phyloP scores from a whole-genome alignment of 2,329 filamentous ascomycete genomes.

The Epichloe aotearoae region DNA sequence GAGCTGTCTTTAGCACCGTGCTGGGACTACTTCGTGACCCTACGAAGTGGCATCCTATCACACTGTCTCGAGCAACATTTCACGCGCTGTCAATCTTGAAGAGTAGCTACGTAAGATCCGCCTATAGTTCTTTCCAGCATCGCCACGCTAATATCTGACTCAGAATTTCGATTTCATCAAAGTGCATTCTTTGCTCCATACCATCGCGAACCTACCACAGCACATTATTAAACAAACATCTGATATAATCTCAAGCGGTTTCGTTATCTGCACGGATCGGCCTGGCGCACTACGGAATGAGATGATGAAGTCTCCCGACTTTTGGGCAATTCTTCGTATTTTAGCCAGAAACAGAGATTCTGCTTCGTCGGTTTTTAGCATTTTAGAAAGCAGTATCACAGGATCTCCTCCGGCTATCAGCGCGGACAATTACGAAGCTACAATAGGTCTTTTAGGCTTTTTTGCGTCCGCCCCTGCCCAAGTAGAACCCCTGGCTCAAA shows the following conservation, averaged over 20 bases:
- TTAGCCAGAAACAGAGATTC: slow-evolving; percentile 58
- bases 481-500: slow-evolving; percentile 56
- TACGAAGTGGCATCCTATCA: slow-evolving; percentile 65
- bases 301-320: slow-evolving; percentile 91
- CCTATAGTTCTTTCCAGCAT: not conserved
- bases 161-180: slow-evolving; percentile 85
- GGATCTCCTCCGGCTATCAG: slow-evolving; percentile 72
- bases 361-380: slow-evolving; percentile 68
- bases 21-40: slow-evolving; percentile 72
- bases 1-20: slow-evolving; percentile 66
- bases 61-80: slow-evolving; percentile 71
- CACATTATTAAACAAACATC: slow-evolving; percentile 65
- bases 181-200: slow-evolving; percentile 80
- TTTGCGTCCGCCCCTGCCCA: slow-evolving; percentile 70
- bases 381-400: slow-evolving; percentile 66
- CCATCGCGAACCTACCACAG: slow-evolving; percentile 76
- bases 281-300: slow-evolving; percentile 72
- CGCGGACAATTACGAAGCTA: slow-evolving; percentile 89
- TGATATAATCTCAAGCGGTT: slow-evolving; percentile 60
- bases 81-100: slow-evolving; percentile 75
- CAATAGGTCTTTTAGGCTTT: slow-evolving; percentile 76
- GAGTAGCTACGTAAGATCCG: slow-evolving; percentile 63
- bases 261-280: slow-evolving; percentile 67
- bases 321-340: slow-evolving; percentile 80
- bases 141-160: slow-evolving; percentile 11